These are phyloP conservation scores for Lenwebbia sp. DNA, from an alignment of 345 rosid genomes.

Conservation along the genomic window DNA sequence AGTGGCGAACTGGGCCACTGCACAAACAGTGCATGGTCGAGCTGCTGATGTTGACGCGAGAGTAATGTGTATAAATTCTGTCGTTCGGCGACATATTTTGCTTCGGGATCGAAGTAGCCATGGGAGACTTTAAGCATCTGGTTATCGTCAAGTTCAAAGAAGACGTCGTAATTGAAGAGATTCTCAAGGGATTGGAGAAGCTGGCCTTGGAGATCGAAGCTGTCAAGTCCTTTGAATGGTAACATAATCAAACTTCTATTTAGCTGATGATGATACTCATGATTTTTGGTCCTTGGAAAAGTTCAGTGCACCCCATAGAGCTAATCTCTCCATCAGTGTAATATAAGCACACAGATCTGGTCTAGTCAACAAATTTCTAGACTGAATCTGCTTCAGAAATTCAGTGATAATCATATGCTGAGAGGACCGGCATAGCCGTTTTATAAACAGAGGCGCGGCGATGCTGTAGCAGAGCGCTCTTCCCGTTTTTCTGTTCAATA, in stretches of 20 bases:
- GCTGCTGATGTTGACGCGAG: neutral
- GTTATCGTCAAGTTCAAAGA: constrained; percentile 85
- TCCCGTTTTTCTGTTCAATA: neutral
- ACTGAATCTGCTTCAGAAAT: neutral
- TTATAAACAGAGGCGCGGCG: neutral
- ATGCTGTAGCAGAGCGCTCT: neutral
- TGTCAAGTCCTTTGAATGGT: constrained; percentile 93
- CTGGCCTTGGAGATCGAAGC: constrained; percentile 55
- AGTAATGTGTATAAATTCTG: neutral
- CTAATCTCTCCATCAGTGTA: neutral
- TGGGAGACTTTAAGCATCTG: constrained; percentile 78
- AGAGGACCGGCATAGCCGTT: neutral
- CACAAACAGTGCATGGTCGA: neutral
- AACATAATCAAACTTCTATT: neutral
- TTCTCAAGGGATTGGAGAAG: constrained; percentile 79
- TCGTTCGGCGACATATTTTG: neutral
- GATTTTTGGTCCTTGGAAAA: neutral
- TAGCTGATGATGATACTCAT: neutral
- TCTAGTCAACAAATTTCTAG: neutral
- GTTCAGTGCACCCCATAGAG: neutral
- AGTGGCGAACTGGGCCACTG: neutral
- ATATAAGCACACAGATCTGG: neutral
- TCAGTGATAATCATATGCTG: neutral
- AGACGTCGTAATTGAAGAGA: constrained; percentile 45
- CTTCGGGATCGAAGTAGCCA: neutral